A percentile compares a stretch with the other conserved stretches of the same genome.
Conservation (phyloP, 2,329 filamentous ascomycete species). For the Aspergillus sp. region DNA sequence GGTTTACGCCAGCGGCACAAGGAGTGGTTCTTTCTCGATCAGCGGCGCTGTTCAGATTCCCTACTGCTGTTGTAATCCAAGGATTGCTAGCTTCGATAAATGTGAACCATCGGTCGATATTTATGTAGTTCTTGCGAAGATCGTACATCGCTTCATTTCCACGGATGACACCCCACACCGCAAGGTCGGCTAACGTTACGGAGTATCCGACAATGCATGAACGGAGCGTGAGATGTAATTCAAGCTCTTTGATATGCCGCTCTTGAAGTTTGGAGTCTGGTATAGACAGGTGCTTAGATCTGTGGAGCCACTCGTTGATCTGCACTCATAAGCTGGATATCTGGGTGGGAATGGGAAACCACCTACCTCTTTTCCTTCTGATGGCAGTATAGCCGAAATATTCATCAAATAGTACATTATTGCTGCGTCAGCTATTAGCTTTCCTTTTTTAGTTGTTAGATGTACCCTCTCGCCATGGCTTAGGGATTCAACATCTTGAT, state of each 20-base stretch:
- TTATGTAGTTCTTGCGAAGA: neutral
- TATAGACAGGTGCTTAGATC: neutral
- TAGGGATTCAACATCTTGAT: neutral
- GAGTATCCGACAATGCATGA: neutral
- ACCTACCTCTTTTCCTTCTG: neutral
- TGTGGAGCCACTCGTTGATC: neutral
- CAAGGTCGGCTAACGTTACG: neutral
- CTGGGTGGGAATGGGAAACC: rapidly evolving
- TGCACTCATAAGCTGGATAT: neutral
- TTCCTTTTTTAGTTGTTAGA: neutral
- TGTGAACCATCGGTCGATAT: neutral
- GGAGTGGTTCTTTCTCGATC: no score
- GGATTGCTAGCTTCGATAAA: neutral
- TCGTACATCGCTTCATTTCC: neutral
- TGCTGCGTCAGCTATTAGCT: neutral
- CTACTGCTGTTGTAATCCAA: neutral
- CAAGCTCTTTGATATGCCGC: neutral
- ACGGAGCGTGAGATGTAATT: neutral
- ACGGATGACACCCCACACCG: neutral
- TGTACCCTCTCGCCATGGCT: neutral
- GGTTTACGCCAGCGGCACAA: no score
- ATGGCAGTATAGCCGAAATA: neutral
- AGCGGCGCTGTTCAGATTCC: neutral
- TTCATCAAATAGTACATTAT: neutral
- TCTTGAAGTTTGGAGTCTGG: neutral